phyloP scores from a whole-genome alignment of 2,329 filamentous ascomycete species.

The Stachybotrys elegans region DNA sequence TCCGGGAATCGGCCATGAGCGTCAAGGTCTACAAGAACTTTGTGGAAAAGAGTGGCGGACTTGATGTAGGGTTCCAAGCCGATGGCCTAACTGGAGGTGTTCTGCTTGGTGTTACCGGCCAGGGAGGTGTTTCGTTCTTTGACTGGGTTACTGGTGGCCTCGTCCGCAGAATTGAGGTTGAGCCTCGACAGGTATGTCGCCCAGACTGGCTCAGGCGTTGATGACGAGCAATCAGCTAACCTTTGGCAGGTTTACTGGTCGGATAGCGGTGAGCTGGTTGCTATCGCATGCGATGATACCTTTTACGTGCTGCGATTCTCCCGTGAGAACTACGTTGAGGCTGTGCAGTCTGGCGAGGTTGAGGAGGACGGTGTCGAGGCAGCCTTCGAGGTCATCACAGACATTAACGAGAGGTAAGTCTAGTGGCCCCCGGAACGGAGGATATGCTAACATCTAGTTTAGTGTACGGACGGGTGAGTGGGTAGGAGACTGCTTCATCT shows the following conservation, averaged over 20 bases:
- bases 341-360: conserved; percentile 72
- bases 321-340: conserved; percentile 80
- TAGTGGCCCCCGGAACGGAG: too few species aligned
- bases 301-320: conserved; percentile 94
- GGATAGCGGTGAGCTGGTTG: conserved; percentile 88
- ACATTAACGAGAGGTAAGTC: conserved; percentile 79
- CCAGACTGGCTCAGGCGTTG: neutral
- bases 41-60: conserved; percentile 78
- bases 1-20: conserved; percentile 87
- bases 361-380: conserved; percentile 92
- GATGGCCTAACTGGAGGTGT: conserved; percentile 87
- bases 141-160: conserved; percentile 90
- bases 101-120: conserved; percentile 87
- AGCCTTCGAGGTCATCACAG: conserved; percentile 93
- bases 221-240: conserved; percentile 3
- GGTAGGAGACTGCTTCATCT: conserved; percentile 98
- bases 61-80: conserved; percentile 93
- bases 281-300: conserved; percentile 88
- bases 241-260: conserved; percentile 81
- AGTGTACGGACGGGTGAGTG: conserved; percentile 92
- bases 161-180: conserved; percentile 85
- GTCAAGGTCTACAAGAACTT: conserved; percentile 99
- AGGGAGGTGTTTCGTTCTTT: conserved; percentile 91
- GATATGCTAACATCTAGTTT: conserved; percentile 18
- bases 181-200: conserved; percentile 45